Evolutionary conservation across 2,329 filamentous ascomycete genomes (phyloP).

Genomic region (Macroventuria anomochaeta): DNA sequence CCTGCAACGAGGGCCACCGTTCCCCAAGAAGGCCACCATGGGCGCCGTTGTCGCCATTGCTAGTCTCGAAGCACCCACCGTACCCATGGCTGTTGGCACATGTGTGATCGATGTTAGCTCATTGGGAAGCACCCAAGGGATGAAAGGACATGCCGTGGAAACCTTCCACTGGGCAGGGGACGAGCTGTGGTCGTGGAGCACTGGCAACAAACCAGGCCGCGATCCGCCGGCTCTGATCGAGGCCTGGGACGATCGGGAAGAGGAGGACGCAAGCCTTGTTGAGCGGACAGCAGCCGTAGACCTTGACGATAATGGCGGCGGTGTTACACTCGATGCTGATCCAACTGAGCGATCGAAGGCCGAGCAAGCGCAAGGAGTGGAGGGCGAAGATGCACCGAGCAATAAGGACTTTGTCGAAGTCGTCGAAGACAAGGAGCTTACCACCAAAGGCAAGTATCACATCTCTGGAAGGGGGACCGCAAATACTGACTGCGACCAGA

Average conservation of each 20-base stretch:
- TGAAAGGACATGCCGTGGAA: conserved; percentile 69
- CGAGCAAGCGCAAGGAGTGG: conserved; percentile 41
- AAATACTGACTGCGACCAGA: conserved; percentile 51
- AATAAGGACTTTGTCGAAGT: conserved; percentile 44
- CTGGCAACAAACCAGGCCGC: conserved; percentile 59
- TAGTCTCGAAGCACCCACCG: conserved; percentile 63
- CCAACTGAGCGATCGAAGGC: conserved; percentile 40
- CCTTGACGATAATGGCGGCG: conserved; percentile 56
- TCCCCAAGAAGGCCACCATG: conserved; percentile 64
- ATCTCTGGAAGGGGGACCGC: neutral
- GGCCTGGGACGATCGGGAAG: conserved; percentile 55
- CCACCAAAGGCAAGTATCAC: conserved; percentile 59
- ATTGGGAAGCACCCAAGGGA: conserved; percentile 63
- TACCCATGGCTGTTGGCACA: conserved; percentile 69
- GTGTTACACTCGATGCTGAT: conserved; percentile 49
- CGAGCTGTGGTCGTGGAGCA: conserved; percentile 71
- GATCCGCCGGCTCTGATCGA: conserved; percentile 61
- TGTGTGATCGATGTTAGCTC: conserved; percentile 68
- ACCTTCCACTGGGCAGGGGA: conserved; percentile 73
- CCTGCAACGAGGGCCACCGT: conserved; percentile 68
- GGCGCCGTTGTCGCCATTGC: conserved; percentile 69
- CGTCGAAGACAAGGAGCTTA: conserved; percentile 59
- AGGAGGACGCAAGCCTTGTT: conserved; percentile 42
- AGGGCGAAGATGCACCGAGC: conserved; percentile 44
- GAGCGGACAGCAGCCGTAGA: conserved; percentile 51